Evolutionary conservation across 2,329 filamentous ascomycete genomes (phyloP), one percentile per base, ranked within the genome.

Genomic region (Phyllosticta capitalensis): DNA sequence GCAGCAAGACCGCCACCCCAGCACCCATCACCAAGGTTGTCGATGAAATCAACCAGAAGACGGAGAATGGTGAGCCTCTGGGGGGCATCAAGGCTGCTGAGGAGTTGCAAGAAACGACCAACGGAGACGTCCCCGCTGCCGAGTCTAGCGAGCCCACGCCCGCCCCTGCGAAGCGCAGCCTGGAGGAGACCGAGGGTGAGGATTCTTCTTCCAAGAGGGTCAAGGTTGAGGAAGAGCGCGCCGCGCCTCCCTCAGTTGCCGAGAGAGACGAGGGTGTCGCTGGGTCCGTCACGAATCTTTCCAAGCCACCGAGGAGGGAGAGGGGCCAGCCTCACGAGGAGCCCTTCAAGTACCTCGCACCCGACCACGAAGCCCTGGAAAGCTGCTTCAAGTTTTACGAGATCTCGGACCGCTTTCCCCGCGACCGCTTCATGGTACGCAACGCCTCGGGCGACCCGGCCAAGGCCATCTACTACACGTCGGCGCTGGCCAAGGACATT

Each of bases 391-490:
- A 82, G 2, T 97, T 97, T 76, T 99, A 97, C 77, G 81, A 87
- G 57, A 80, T 97, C 63, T 92, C 90, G 0, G 73, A 84, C 0
- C 86, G 87, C 54, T 99, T 99, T 78, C 94, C 94, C 0, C 81
- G 86, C 21, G 89, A 95, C 72, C 86, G 92, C 59, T 99, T 94
- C 78, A 89, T 99, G 86, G 94, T 99, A 56, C 89, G 94, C 67
- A 99, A 99, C 75, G 89, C 89, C 24, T 82, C 87, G 63, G 94
- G 91, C 54, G 85, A 90, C 69, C 90, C 92, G 0, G 86, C 89
- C 56, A 95, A 96, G 78, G 94, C 92, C 26, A 92, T 99, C 66
- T 99, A 99, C 81, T 99, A 97, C 79, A 95, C 91, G 10, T 92
- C 88, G 38, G 83, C 84, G 4, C 81, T 97, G 12, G 87, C 90